These are phyloP conservation scores for Heliamphora pulchella DNA, from an alignment of 179 eudicot species.

Conservation along the genomic window DNA sequence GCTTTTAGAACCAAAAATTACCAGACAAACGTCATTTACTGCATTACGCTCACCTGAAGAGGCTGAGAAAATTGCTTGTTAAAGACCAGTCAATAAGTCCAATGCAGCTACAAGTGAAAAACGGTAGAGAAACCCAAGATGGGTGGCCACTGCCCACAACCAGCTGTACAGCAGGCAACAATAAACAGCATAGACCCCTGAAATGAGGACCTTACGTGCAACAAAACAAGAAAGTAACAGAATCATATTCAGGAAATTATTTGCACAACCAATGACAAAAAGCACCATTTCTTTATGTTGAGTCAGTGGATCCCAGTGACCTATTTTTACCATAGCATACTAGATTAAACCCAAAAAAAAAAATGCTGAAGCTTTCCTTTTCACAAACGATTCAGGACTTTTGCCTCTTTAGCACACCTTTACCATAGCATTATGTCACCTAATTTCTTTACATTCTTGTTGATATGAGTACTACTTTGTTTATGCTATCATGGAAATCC, in stretches of 20 bases:
- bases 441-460: too few relatives aligned
- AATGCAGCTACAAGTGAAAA: slow-evolving; percentile 62
- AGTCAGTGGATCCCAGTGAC: too few relatives aligned
- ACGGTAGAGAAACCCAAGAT: slow-evolving; percentile 69
- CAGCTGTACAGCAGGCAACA: slow-evolving; percentile 61
- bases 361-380: too few relatives aligned
- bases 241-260: slow-evolving; percentile 13
- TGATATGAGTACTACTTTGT: too few relatives aligned
- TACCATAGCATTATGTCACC: too few relatives aligned
- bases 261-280: not conserved
- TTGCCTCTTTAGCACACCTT: too few relatives aligned
- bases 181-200: slow-evolving; percentile 48
- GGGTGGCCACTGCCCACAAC: slow-evolving; percentile 61
- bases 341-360: too few relatives aligned
- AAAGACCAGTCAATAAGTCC: slow-evolving; percentile 70
- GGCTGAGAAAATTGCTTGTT: slow-evolving; percentile 64
- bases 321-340: too few relatives aligned
- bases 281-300: not conserved
- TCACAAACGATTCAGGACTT: too few relatives aligned
- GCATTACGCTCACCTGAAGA: slow-evolving; percentile 44
- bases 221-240: slow-evolving; percentile 13
- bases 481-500: too few relatives aligned
- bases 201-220: slow-evolving; percentile 39
- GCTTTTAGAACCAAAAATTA: not conserved
- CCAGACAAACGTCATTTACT: not conserved